Percentiles rank a stretch among this genome's conserved stretches.
Evolutionary conservation across 768 basidiomycete species (phyloP).

Genomic region (Mycena filopes): DNA sequence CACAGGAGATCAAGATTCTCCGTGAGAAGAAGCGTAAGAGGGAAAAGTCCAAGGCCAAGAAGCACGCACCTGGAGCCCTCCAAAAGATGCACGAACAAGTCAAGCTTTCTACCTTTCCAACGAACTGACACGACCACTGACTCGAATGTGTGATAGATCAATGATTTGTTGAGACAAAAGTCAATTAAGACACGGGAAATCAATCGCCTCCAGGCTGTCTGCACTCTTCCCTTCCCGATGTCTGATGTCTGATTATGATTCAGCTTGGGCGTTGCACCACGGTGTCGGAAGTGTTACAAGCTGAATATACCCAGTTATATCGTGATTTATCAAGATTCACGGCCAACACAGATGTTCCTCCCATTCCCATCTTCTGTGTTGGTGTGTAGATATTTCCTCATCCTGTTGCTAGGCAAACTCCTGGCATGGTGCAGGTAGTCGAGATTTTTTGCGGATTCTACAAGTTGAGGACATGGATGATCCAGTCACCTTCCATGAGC

Average conservation of each 20-base stretch:
- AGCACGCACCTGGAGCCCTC: not conserved
- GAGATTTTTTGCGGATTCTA: constrained; percentile 24
- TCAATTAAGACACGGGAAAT: not conserved
- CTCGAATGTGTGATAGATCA: constrained; percentile 2
- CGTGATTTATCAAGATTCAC: not conserved
- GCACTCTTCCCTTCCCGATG: not conserved
- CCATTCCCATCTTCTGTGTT: constrained; percentile 26
- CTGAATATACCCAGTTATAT: constrained; percentile 17
- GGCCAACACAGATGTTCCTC: not conserved
- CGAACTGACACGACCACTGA: too few species aligned
- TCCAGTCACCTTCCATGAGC: constrained; percentile 3
- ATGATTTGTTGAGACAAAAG: not conserved
- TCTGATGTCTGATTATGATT: not conserved
- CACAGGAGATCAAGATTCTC: constrained; percentile 20
- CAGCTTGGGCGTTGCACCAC: constrained; percentile 21
- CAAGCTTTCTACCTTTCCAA: not conserved
- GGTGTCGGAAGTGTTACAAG: constrained; percentile 3
- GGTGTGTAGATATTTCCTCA: constrained; percentile 7
- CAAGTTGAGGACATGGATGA: constrained; percentile 20
- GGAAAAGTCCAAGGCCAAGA: constrained; percentile 14
- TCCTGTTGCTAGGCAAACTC: not conserved
- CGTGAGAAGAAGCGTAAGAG: constrained; percentile 17
- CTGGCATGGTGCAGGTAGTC: constrained; percentile 13
- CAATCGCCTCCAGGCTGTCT: constrained; percentile 28
- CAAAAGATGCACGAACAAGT: constrained; percentile 4